A percentile compares a stretch with the other conserved stretches of the same genome.
phyloP scores from a whole-genome alignment of 2,329 filamentous ascomycete genomes.

The Penicillium sp. region DNA sequence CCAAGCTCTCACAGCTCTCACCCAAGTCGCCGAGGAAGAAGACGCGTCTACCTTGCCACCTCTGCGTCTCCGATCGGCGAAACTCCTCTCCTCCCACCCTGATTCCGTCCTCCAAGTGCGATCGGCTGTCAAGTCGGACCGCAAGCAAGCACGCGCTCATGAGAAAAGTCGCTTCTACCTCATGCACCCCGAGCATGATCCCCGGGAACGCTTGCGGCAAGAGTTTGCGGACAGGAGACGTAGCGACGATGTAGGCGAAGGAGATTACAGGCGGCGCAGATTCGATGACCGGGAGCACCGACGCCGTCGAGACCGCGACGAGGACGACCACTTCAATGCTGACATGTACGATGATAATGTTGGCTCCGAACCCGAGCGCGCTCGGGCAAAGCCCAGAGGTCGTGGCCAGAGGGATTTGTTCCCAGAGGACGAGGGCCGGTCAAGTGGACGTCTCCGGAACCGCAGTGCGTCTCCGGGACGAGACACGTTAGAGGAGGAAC shows the following conservation, averaged over 20 bases:
- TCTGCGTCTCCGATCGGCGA: constrained; percentile 67
- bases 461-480: constrained; percentile 62
- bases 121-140: constrained; percentile 70
- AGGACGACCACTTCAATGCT: constrained; percentile 64
- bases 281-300: constrained; percentile 61
- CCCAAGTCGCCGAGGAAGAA: constrained; percentile 37
- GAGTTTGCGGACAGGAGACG: constrained; percentile 49
- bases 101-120: constrained; percentile 70
- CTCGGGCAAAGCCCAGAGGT: constrained; percentile 30
- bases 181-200: constrained; percentile 84
- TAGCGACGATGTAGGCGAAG: constrained; percentile 37
- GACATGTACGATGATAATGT: constrained; percentile 76
- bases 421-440: constrained; percentile 32
- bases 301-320: constrained; percentile 46
- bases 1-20: constrained; percentile 53
- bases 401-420: constrained; percentile 40
- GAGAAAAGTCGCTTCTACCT: constrained; percentile 87
- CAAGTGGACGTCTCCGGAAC: constrained; percentile 53
- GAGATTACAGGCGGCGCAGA: constrained; percentile 50
- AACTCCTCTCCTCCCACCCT: constrained; percentile 64
- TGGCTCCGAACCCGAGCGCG: constrained; percentile 27
- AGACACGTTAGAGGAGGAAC: constrained; percentile 45
- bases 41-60: constrained; percentile 51
- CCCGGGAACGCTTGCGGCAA: constrained; percentile 65
- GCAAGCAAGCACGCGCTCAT: constrained; percentile 74